phyloP scores from a whole-genome alignment of 345 rosid genomes.

The Cardamine resedifolia region DNA sequence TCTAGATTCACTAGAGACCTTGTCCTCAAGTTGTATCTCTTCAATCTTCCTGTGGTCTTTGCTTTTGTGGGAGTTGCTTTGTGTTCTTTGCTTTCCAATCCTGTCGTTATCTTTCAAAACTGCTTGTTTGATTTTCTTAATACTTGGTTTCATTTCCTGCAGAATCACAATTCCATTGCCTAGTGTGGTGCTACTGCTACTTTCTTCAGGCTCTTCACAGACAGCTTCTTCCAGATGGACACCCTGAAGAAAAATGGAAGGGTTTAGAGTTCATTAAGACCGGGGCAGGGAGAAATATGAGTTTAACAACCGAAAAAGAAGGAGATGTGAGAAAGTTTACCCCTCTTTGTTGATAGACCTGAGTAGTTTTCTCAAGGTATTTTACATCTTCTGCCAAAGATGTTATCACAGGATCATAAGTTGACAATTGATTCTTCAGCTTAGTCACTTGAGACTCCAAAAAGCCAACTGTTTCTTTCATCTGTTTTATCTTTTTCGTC shows the following conservation, averaged over 20 bases:
- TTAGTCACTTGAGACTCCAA: slow-evolving; percentile 64
- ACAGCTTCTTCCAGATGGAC: slow-evolving; percentile 27
- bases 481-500: slow-evolving; percentile 48
- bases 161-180: slow-evolving; percentile 51
- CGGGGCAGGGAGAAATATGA: slow-evolving; percentile 31
- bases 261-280: slow-evolving; percentile 20
- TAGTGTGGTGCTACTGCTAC: not conserved
- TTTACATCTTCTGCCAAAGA: slow-evolving; percentile 54
- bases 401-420: slow-evolving; percentile 58
- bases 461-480: slow-evolving; percentile 58
- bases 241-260: slow-evolving; percentile 20
- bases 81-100: slow-evolving; percentile 30
- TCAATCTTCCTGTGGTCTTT: slow-evolving; percentile 31
- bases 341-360: slow-evolving; percentile 32
- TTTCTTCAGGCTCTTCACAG: slow-evolving; percentile 36
- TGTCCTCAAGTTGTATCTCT: slow-evolving; percentile 35
- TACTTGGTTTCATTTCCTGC: slow-evolving; percentile 50
- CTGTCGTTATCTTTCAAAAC: slow-evolving; percentile 42
- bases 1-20: slow-evolving; percentile 41
- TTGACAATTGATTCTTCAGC: slow-evolving; percentile 53
- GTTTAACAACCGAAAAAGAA: slow-evolving; percentile 1
- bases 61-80: slow-evolving; percentile 22
- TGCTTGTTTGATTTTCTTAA: slow-evolving; percentile 52
- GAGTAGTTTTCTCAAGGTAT: slow-evolving; percentile 56
- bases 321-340: slow-evolving; percentile 33